Evolutionary conservation across 2,329 filamentous ascomycete genomes (phyloP).

Genomic region (Neurospora sp.): DNA sequence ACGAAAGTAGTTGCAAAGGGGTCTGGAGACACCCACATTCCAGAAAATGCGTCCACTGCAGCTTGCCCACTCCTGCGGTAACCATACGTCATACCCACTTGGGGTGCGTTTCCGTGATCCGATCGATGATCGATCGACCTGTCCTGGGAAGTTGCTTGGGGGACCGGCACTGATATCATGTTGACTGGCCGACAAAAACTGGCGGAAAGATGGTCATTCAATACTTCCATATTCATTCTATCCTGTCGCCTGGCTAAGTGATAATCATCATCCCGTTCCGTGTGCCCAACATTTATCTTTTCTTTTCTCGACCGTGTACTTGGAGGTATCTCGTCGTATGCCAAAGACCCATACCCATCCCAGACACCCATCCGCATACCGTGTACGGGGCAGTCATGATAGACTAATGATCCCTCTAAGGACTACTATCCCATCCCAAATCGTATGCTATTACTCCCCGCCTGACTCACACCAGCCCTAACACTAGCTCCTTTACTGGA

Average conservation of each 20-base stretch:
- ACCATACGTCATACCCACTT: background rate
- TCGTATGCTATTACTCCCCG: background rate
- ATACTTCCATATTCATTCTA: background rate
- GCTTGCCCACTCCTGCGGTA: background rate
- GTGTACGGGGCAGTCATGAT: background rate
- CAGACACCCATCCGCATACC: background rate
- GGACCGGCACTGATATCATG: background rate
- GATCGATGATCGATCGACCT: background rate
- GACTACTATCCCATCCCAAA: background rate
- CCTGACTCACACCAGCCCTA: background rate
- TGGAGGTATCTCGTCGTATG: background rate
- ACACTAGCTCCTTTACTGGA: conserved; percentile 4
- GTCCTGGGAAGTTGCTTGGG: background rate
- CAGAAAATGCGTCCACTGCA: background rate
- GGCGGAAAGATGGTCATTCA: background rate
- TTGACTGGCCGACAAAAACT: background rate
- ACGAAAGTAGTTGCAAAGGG: background rate
- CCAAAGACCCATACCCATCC: background rate
- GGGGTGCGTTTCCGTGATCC: background rate
- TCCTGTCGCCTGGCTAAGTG: background rate
- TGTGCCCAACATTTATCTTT: background rate
- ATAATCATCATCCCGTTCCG: background rate
- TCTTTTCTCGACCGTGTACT: background rate
- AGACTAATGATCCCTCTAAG: background rate
- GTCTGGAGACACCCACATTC: background rate